These are phyloP conservation scores for Erysiphe neolycopersici DNA, from an alignment of 2,329 filamentous ascomycete species.

Conservation along the genomic window DNA sequence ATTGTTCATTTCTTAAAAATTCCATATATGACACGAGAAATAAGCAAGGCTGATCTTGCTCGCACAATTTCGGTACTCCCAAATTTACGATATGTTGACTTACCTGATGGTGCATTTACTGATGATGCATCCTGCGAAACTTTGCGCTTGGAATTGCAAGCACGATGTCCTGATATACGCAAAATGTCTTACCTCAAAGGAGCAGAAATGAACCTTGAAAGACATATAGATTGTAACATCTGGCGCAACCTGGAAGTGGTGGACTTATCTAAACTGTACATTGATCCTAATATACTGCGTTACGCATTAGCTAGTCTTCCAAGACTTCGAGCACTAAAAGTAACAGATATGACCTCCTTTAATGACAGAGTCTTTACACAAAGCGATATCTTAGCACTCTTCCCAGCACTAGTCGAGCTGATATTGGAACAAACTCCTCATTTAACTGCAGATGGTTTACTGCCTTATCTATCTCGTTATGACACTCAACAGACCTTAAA, in stretches of 20 bases:
- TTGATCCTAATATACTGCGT: conserved; percentile 45
- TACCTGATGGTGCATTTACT: conserved; percentile 52
- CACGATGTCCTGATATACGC: conserved; percentile 54
- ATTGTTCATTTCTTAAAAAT: conserved; percentile 60
- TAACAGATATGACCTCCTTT: conserved; percentile 41
- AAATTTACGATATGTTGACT: conserved; percentile 67
- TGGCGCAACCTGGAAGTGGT: conserved; percentile 50
- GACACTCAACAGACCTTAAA: conserved; percentile 31
- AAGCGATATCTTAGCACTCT: conserved; percentile 36
- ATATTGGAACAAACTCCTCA: conserved; percentile 43
- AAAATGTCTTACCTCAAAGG: conserved; percentile 72
- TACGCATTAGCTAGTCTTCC: conserved; percentile 41
- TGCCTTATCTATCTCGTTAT: conserved; percentile 36
- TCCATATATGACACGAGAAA: conserved; percentile 79
- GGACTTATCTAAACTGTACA: conserved; percentile 38
- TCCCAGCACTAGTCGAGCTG: conserved; percentile 50
- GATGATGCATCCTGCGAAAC: conserved; percentile 53
- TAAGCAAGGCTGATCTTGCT: conserved; percentile 58
- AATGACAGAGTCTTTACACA: conserved; percentile 50
- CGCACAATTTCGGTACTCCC: conserved; percentile 64
- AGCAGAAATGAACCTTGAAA: conserved; percentile 50
- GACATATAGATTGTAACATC: conserved; percentile 33
- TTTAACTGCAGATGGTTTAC: conserved; percentile 45
- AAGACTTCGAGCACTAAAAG: conserved; percentile 44
- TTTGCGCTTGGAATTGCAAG: conserved; percentile 61